phyloP scores from a whole-genome alignment of 139 green algal genomes.

The Coelastrella sp. region DNA sequence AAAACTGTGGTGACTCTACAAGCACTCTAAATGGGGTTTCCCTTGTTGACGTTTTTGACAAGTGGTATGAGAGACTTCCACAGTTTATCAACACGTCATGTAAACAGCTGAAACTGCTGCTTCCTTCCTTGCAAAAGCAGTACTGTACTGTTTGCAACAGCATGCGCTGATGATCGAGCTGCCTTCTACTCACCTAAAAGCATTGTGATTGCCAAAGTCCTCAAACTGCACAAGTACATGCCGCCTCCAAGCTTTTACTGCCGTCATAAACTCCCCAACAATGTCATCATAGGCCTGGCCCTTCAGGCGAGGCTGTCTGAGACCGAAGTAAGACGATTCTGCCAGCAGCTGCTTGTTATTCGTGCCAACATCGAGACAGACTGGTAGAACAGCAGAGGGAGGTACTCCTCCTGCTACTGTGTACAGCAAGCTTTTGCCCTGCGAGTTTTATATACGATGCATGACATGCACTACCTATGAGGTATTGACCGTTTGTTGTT shows the following conservation, averaged over 20 bases:
- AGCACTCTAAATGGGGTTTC: too few relatives aligned
- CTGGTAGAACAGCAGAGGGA: conserved; percentile 78
- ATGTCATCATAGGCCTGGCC: conserved; percentile 2
- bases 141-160: too few relatives aligned
- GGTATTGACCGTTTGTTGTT: too few relatives aligned
- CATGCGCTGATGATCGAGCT: too few relatives aligned
- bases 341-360: conserved; percentile 82
- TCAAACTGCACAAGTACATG: conserved; percentile 90
- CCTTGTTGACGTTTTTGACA: too few relatives aligned
- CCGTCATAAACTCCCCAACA: background rate
- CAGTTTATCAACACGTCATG: too few relatives aligned
- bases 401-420: conserved; percentile 56
- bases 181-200: conserved; percentile 56
- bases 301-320: conserved; percentile 32
- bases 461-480: too few relatives aligned
- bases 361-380: conserved; percentile 86
- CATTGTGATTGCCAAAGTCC: conserved; percentile 61
- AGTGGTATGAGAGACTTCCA: too few relatives aligned
- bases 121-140: too few relatives aligned
- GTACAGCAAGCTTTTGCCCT: conserved; percentile 85
- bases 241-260: conserved; percentile 55
- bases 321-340: conserved; percentile 75
- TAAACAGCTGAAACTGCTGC: too few relatives aligned
- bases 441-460: too few relatives aligned
- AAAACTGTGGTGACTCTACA: background rate